These are phyloP conservation scores for Pseudofabraea citricarpa DNA, from an alignment of 2,329 filamentous ascomycete genomes.

Conservation along the genomic window DNA sequence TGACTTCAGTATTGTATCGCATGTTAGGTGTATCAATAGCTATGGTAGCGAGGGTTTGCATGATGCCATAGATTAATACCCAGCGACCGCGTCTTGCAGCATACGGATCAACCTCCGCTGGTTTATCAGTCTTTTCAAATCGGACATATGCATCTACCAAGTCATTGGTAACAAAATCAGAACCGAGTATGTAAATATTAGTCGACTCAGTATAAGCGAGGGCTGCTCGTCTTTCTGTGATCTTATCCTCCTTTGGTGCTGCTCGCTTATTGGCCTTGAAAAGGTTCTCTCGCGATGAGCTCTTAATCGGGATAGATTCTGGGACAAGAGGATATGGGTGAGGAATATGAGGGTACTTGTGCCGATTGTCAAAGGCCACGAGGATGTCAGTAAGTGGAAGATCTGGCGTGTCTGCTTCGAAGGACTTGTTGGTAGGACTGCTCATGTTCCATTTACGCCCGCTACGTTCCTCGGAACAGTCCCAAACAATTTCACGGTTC, in stretches of 20 bases:
- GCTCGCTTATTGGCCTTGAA: conserved; percentile 12
- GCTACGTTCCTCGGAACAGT: conserved; percentile 54
- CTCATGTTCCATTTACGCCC: conserved; percentile 63
- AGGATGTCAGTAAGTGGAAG: conserved; percentile 64
- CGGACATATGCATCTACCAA: conserved; percentile 50
- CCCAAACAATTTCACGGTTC: conserved; percentile 62
- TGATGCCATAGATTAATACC: conserved; percentile 55
- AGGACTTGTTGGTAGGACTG: conserved; percentile 38
- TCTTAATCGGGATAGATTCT: conserved; percentile 36
- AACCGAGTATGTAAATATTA: conserved; percentile 52
- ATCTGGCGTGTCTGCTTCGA: conserved; percentile 45
- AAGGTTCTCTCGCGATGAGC: conserved; percentile 13
- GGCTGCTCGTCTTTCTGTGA: conserved; percentile 18
- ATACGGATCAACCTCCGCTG: conserved; percentile 47
- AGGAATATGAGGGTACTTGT: conserved; percentile 60
- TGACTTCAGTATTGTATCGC: conserved; percentile 45
- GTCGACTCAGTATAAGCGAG: conserved; percentile 56
- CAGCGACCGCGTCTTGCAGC: conserved; percentile 54
- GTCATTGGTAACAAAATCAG: conserved; percentile 46
- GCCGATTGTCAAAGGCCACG: conserved; percentile 57
- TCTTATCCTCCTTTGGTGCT: conserved; percentile 15
- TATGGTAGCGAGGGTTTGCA: conserved; percentile 55
- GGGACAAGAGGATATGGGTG: conserved; percentile 64
- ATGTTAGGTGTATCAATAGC: conserved; percentile 52
- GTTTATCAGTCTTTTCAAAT: conserved; percentile 50